Base-by-base conservation (phyloP, 352 stramenopile species). In the Peronospora farinosa region DNA sequence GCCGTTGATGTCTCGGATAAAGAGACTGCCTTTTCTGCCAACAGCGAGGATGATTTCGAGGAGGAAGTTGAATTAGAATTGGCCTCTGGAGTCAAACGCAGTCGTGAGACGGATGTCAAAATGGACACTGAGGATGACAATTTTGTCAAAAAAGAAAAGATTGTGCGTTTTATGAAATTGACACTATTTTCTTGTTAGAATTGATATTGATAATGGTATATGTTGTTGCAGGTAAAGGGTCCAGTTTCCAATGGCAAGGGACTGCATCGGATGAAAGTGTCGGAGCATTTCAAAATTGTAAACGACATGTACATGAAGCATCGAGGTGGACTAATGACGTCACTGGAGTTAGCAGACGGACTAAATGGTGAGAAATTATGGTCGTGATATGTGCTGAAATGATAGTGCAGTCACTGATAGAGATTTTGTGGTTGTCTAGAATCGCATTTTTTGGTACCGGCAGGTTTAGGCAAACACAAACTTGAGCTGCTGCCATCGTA, bases 11-110 rank as follows among this genome's bases (percentile, higher is more conserved):
- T 47, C 21, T 72, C 70, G 1, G 72, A 79, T 44, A 53, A 75
- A 21, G 70, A 84, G 28, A 62, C 61, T 42, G 68, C 81, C 19
- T 40, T 90, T 16, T 86, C 78, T 8, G 64, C 72, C 12, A 68
- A 69, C 30, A 92, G 80, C 35, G 82, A 92, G n/a, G 82, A 92
- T 51, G 77, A 90, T 57, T 77, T 90, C 42, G 77, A 90, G 45
- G 72, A 88, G 41, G 80, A 92, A 42, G 68, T 73, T 23, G 74
- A 74, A 47, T 54, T 79, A 31, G 72, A 85, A 53, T 51, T 86
- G 27, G 70, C 54, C 25, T 43, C 62, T 9, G 53, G 47, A 15
- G 40, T 62, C 31, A 86, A 86, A 60, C 74, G 74, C 23, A 43
- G 57, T 46, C 62, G 78, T n/a, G 67, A 84, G 42, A 33, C 2